Evolutionary conservation across 2,329 filamentous ascomycete species (phyloP), one percentile per base, ranked within the genome.

Genomic region (Fusarium tjaetaba): DNA sequence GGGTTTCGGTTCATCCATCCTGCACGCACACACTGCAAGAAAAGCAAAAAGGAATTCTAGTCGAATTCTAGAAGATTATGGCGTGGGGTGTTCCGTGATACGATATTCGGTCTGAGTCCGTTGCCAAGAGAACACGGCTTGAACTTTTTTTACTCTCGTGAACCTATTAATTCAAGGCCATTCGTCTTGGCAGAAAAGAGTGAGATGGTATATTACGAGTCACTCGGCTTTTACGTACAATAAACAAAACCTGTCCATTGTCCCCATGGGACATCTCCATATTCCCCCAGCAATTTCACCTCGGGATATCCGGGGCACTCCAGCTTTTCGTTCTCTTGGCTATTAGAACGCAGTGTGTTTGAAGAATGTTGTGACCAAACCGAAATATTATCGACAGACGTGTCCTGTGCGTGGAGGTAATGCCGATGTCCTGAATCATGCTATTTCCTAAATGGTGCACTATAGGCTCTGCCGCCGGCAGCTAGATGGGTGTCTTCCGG

Each of bases 141-240:
- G 20, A 42, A 30, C 36, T n/a, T 55, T 55, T 55, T 39, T n/a
- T n/a, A 6, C 14, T 36, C 22, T 14, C 4, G 11, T 68, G 15
- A 48, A 48, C 65, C 34, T 42, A 53, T 62, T 36, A 62, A 7
- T 51, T 34, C 20, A 26, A 24, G 48, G 16, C 36, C 6, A 24
- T 45, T 70, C 5, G 42, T 6, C 48, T 55, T 61, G 46, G 48
- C 65, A 55, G 22, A 7, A 2, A 48, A 59, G 42, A n/a, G 43
- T 55, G 39, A 38, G 55, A 60, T 59, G n/a, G 36, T 42, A 53
- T 58, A 45, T 46, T 60, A 56, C 65, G 43, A 68, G 65, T 51
- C 48, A 60, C 43, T 55, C 61, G 60, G 42, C 65, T 58, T 71
- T 75, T 77, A 77, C 75, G 75, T 77, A 77, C 75, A 77, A 73